Evolutionary conservation across 2,329 filamentous ascomycete genomes (phyloP).

Genomic region (Atkinsonella hypoxylon): DNA sequence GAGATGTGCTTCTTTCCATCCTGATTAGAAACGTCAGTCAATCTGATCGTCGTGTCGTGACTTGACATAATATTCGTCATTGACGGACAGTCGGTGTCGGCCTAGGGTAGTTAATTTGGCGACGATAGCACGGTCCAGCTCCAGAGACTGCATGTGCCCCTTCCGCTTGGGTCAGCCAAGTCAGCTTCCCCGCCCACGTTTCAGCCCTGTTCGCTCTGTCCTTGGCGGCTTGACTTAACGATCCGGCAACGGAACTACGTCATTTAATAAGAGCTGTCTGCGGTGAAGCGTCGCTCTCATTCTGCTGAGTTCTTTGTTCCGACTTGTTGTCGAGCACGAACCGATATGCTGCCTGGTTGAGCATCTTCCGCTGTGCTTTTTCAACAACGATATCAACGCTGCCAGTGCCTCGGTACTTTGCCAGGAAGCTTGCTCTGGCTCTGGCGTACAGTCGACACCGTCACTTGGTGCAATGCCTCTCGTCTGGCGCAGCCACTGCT

Average conservation of each 20-base stretch:
- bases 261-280: too few species aligned
- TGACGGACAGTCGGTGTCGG: background rate
- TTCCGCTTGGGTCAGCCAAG: too few species aligned
- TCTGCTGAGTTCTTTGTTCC: background rate
- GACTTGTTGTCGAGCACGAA: background rate
- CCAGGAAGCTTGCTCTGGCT: background rate
- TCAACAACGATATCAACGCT: background rate
- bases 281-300: background rate
- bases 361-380: background rate
- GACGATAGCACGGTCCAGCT: too few species aligned
- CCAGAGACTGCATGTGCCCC: too few species aligned
- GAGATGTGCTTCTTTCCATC: background rate
- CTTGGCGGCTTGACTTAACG: too few species aligned
- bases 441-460: constrained; percentile 1
- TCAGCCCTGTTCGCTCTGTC: too few species aligned
- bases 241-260: background rate
- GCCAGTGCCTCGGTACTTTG: background rate
- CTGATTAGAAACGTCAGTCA: background rate
- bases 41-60: background rate
- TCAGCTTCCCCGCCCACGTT: too few species aligned
- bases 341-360: background rate
- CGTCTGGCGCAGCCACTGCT: constrained; percentile 7
- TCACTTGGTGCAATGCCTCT: constrained; percentile 11
- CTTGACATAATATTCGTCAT: background rate
- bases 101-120: background rate